A percentile compares a stretch with the other conserved stretches of the same genome.
phyloP scores from a whole-genome alignment of 2,329 filamentous ascomycete genomes.

The Penicillium sp. region DNA sequence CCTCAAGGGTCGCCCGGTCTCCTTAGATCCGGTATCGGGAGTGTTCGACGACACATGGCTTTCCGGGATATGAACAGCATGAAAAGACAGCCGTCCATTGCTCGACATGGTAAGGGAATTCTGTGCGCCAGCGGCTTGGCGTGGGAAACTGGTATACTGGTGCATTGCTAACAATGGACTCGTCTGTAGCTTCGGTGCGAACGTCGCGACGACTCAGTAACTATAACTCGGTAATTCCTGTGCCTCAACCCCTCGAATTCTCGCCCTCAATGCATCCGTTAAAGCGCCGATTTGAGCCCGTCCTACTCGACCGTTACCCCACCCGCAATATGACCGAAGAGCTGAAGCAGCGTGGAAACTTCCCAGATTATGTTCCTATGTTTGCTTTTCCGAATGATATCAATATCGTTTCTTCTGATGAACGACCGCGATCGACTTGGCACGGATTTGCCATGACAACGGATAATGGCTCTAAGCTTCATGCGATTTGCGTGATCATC shows the following conservation, averaged over 20 bases:
- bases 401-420: constrained; percentile 91
- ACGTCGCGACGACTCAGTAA: constrained; percentile 89
- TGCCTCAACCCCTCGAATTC: constrained; percentile 83
- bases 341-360: constrained; percentile 73
- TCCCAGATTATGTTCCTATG: constrained; percentile 98
- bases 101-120: constrained; percentile 65
- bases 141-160: neutral
- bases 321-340: constrained; percentile 80
- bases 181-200: constrained; percentile 62
- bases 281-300: constrained; percentile 90
- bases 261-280: constrained; percentile 95
- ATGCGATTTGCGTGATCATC: constrained; percentile 86
- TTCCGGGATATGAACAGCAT: constrained; percentile 93
- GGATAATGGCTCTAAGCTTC: constrained; percentile 85
- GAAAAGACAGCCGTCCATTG: constrained; percentile 77
- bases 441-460: constrained; percentile 98
- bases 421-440: constrained; percentile 93
- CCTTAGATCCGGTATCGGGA: constrained; percentile 68
- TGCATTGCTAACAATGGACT: constrained; percentile 11
- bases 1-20: constrained; percentile 41
- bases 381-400: constrained; percentile 99
- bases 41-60: constrained; percentile 87
- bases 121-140: neutral
- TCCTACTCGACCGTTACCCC: constrained; percentile 92
- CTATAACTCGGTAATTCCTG: constrained; percentile 97